These are phyloP conservation scores for Beauveria medogensis DNA, from an alignment of 2,329 filamentous ascomycete species.

Conservation along the genomic window DNA sequence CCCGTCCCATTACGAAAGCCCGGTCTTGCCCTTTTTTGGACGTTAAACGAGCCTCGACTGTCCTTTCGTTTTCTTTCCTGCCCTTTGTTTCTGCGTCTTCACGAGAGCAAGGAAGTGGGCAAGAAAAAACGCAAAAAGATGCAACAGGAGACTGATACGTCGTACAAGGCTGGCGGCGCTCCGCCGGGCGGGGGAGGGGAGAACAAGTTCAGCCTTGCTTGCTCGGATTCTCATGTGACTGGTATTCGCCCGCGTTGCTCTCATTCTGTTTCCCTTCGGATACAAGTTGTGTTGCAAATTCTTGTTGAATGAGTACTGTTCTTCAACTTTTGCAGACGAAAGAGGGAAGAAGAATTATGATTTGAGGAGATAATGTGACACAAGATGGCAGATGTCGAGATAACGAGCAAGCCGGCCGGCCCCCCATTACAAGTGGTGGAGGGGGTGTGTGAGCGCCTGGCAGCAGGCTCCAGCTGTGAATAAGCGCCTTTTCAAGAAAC, in stretches of 20 bases:
- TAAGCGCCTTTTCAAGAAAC: not conserved
- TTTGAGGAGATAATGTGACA: conserved; percentile 3
- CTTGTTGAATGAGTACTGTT: not conserved
- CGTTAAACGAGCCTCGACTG: no score
- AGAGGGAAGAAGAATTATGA: not conserved
- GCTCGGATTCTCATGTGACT: not conserved
- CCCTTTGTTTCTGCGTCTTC: not conserved
- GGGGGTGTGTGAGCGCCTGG: not conserved
- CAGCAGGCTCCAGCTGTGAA: not conserved
- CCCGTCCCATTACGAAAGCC: no score
- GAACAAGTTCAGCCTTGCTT: not conserved
- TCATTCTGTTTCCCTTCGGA: no score
- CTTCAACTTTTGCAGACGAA: not conserved
- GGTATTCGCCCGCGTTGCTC: not conserved
- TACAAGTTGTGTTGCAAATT: not conserved
- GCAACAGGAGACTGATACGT: not conserved
- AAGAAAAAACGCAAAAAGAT: not conserved
- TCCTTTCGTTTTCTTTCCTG: no score
- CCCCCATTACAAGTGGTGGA: not conserved
- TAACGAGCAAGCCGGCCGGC: not conserved
- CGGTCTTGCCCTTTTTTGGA: no score
- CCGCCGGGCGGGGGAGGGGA: not conserved
- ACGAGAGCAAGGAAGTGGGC: no score
- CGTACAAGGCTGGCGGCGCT: not conserved
- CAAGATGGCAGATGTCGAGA: not conserved